Base-by-base conservation (phyloP, 2,329 filamentous ascomycete species). In the Colletotrichum godetiae region DNA sequence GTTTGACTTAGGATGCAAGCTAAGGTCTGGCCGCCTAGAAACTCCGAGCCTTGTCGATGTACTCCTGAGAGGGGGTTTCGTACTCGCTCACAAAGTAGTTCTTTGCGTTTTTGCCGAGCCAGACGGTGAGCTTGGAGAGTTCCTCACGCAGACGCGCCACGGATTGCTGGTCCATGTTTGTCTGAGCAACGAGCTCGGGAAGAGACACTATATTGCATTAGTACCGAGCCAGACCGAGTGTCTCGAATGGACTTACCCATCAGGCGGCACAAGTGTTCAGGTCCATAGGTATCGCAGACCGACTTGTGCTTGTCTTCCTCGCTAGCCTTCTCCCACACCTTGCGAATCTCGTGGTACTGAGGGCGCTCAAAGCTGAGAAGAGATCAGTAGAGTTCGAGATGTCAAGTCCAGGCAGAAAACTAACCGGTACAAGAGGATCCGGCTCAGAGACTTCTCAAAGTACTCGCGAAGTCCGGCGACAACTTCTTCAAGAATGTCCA, bases 161-260 rank as follows among this genome's bases (percentile, higher is more conserved):
- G 2, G 95, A 95, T 81, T 97, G 95, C 66, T 93, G 88, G 79
- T 98, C 97, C 95, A 99, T 98, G 84, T 98, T 98, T 65, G 97
- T 99, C 82, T 99, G 97, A 4, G 95, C 95, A 75, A 98, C 92
- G 53, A 98, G 91, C 80, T 99, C 97, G 0, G 97, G 96, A 77
- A 98, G 91, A 1, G 93, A 93, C 4, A 97, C 96, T 98, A 12
- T 46, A 52, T 57, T 55, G n/a, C n/a, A 15, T 73, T 57, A 73
- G 71, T 37, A 77, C 7, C 69, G 31, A 52, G 31, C 49, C 49
- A 53, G 11, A 2, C 22, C 24, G 24, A 19, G 15, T 2, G 57
- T 62, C 74, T 68, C 19, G 53, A 56, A 5, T 49, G 13, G 37
- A 84, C 89, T 77, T 89, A 98, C 96, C 95, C 53, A 99, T 92